These are phyloP conservation scores for Exophiala dermatitidis DNA, from an alignment of 2,329 filamentous ascomycete genomes.

Conservation along the genomic window DNA sequence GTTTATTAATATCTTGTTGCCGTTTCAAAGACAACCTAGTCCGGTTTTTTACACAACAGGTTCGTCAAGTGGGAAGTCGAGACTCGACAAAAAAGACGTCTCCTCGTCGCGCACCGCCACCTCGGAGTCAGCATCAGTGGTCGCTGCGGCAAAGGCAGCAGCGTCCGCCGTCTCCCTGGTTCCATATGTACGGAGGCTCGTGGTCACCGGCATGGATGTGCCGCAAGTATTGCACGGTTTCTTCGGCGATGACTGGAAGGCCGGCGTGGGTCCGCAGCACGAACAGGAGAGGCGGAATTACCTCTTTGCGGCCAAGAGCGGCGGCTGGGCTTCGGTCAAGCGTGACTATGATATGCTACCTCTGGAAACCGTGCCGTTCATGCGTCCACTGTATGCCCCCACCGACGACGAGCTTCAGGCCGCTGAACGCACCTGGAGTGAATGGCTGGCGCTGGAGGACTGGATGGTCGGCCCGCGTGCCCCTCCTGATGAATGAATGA, in stretches of 20 bases:
- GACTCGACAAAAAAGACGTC: conserved; percentile 17
- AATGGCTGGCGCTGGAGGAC: conserved; percentile 94
- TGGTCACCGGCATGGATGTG: conserved; percentile 86
- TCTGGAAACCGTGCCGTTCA: conserved; percentile 77
- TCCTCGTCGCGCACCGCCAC: background rate
- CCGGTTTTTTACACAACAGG: conserved; percentile 41
- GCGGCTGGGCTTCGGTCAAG: conserved; percentile 83
- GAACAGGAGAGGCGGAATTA: conserved; percentile 90
- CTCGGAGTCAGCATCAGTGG: background rate
- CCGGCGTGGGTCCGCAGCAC: conserved; percentile 73
- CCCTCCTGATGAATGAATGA: background rate
- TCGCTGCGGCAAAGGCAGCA: conserved; percentile 24
- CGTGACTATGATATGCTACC: conserved; percentile 80
- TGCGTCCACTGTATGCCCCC: conserved; percentile 71
- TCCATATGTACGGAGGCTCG: conserved; percentile 81
- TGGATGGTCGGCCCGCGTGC: conserved; percentile 92
- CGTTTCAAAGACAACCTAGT: conserved; percentile 62
- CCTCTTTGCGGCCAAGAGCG: conserved; percentile 88
- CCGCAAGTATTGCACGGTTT: conserved; percentile 85
- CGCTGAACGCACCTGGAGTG: conserved; percentile 82
- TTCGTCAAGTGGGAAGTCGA: conserved; percentile 18
- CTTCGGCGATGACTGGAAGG: conserved; percentile 87
- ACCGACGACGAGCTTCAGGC: conserved; percentile 71
- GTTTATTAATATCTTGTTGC: conserved; percentile 84
- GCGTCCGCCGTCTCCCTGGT: conserved; percentile 58